Base-by-base conservation (phyloP, 2,329 filamentous ascomycete species). In the Rutstroemia sp. region DNA sequence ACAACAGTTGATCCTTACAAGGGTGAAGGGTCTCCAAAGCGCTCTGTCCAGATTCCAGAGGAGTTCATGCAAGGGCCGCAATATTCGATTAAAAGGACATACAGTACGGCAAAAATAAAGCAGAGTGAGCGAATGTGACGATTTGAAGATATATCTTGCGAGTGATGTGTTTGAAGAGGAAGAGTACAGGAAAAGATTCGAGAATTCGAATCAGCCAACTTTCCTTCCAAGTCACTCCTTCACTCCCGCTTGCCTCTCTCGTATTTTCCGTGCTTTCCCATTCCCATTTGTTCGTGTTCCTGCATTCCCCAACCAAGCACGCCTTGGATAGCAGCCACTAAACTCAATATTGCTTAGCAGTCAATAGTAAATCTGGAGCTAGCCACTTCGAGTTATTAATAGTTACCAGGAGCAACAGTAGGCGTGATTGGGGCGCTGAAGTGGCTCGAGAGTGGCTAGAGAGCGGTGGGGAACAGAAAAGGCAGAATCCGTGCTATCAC, bases 261-360 rank as follows among this genome's bases (percentile, higher is more conserved):
- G 16, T 42, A n/a, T 42, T 42, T 42, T 42, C 18, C 18, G 16
- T 14, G 3, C 39, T 42, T 42, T 42, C 18, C 16, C 39, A 10
- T 42, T 18, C 2, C 18, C 14, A 12, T 16, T 34, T 12, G 9
- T 34, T 49, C 52, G 44, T 49, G 52, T 54, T 54, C 52, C 52
- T 54, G 34, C 52, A 49, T 54, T 54, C 52, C 45, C 44, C 44
- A 34, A 21, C 46, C 44, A 41, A 49, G 44, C 18, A 41, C 30
- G 30, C 30, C 30, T 34, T 34, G 30, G 30, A 34, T 9, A 34
- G 12, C 9, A 5, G 8, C 30, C 3, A 12, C 30, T 34, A 34
- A 34, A 34, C 30, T 34, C 30, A 34, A 34, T 34, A 12, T 4
- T 34, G 30, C 30, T 19, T 5, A 14, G n/a, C 41, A 7, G 37